A percentile compares a stretch with the other conserved stretches of the same genome.
phyloP scores from a whole-genome alignment of 495 filamentous ascomycete species.

The Durotheca rogersii region DNA sequence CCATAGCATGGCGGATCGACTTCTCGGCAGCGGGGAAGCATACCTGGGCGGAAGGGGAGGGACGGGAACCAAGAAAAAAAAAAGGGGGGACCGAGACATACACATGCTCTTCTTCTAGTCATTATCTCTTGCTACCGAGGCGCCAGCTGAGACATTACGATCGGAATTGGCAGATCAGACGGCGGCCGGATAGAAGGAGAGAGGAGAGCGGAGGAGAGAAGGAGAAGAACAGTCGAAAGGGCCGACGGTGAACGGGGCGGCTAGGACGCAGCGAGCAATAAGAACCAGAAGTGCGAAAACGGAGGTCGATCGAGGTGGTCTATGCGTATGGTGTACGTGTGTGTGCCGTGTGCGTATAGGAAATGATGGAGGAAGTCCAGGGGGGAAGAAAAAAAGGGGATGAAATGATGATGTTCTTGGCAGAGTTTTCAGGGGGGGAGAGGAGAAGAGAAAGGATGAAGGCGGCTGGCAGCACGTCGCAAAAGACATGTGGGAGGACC shows the following conservation, averaged over 20 bases:
- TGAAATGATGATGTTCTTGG: slow-evolving; percentile 41
- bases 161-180: slow-evolving; percentile 1
- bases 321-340: neutral
- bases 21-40: slow-evolving; percentile 35
- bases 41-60: neutral
- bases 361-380: slow-evolving; percentile 6
- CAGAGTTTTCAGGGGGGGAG: slow-evolving; percentile 29
- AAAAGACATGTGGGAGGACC: slow-evolving; percentile 11
- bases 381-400: slow-evolving; percentile 21
- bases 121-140: slow-evolving; percentile 28
- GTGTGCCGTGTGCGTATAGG: slow-evolving; percentile 2
- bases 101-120: slow-evolving; percentile 41
- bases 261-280: neutral
- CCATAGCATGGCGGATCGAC: slow-evolving; percentile 14
- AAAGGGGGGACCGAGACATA: slow-evolving; percentile 28
- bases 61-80: slow-evolving; percentile 7
- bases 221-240: slow-evolving; percentile 16
- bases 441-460: slow-evolving; percentile 28
- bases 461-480: neutral
- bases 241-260: slow-evolving; percentile 10
- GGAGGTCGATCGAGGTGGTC: neutral
- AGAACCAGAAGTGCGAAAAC: too few relatives aligned
- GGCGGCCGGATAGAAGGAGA: neutral
- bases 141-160: slow-evolving; percentile 35
- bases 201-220: neutral